Conservation (phyloP, 2,329 filamentous ascomycete species). For the Arthroderma sp. region DNA sequence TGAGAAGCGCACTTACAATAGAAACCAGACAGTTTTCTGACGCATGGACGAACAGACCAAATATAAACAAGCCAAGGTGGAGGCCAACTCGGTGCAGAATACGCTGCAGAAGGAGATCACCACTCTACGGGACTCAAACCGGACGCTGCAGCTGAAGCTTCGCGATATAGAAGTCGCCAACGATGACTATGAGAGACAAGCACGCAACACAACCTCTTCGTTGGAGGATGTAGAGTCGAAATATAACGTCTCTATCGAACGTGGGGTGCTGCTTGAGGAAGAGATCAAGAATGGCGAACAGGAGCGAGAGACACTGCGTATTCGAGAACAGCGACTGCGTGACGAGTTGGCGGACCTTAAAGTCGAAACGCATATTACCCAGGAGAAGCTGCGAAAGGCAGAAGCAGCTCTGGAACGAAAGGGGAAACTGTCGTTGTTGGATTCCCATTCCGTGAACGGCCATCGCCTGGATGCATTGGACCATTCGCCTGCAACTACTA, state of each 20-base stretch:
- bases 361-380: constrained; percentile 86
- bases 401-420: constrained; percentile 41
- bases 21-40: not conserved
- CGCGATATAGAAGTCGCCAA: constrained; percentile 96
- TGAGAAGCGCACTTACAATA: constrained; percentile 26
- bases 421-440: constrained; percentile 30
- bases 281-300: constrained; percentile 85
- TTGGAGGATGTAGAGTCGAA: constrained; percentile 95
- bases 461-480: constrained; percentile 39
- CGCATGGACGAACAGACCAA: constrained; percentile 52
- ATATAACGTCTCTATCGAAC: constrained; percentile 87
- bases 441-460: constrained; percentile 45
- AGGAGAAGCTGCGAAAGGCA: constrained; percentile 77
- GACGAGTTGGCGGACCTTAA: constrained; percentile 88
- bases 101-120: constrained; percentile 92
- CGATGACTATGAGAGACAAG: constrained; percentile 95
- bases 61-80: constrained; percentile 86
- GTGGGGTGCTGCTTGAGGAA: constrained; percentile 85
- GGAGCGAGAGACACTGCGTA: constrained; percentile 76
- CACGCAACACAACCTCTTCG: constrained; percentile 87
- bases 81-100: constrained; percentile 74
- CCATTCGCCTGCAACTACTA: constrained; percentile 64
- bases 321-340: constrained; percentile 77
- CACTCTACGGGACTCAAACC: constrained; percentile 68
- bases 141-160: constrained; percentile 68